These are phyloP conservation scores for Stylosanthes scabra DNA, from an alignment of 331 rosid genomes.

Conservation along the genomic window DNA sequence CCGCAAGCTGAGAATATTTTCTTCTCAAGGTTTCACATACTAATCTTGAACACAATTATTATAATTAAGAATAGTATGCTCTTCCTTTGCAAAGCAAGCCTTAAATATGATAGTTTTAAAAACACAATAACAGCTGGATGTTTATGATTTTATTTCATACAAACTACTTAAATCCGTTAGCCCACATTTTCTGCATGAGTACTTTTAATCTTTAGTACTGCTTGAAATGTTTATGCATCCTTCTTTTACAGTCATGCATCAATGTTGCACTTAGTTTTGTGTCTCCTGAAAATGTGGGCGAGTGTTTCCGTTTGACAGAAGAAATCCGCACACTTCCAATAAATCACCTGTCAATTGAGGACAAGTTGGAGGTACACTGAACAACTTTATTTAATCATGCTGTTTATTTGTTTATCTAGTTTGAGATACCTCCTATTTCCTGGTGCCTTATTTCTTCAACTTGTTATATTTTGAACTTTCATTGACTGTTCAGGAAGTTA, in stretches of 20 bases:
- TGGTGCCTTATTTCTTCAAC: neutral
- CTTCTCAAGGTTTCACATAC: too few relatives aligned
- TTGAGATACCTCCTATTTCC: neutral
- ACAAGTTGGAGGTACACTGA: conserved; percentile 54
- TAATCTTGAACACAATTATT: too few relatives aligned
- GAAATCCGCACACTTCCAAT: conserved; percentile 60
- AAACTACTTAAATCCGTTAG: neutral
- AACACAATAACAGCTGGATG: too few relatives aligned
- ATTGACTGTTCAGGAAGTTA: neutral
- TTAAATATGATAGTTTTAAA: neutral
- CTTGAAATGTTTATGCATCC: neutral
- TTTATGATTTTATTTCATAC: too few relatives aligned
- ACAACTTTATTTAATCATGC: neutral
- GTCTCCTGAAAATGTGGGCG: conserved; percentile 63
- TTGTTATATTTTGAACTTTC: neutral
- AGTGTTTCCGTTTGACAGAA: conserved; percentile 57
- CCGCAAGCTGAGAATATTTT: too few relatives aligned
- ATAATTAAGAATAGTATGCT: too few relatives aligned
- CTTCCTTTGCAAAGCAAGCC: neutral
- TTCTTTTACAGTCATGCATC: conserved; percentile 54
- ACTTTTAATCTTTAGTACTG: neutral
- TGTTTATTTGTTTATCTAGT: neutral
- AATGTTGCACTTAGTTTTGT: conserved; percentile 65
- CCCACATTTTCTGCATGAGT: neutral
- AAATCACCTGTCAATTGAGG: conserved; percentile 49